A percentile compares a stretch with the other conserved stretches of the same genome.
These are phyloP conservation scores for Crepidotus variabilis DNA, from an alignment of 768 basidiomycete genomes.

Conservation along the genomic window DNA sequence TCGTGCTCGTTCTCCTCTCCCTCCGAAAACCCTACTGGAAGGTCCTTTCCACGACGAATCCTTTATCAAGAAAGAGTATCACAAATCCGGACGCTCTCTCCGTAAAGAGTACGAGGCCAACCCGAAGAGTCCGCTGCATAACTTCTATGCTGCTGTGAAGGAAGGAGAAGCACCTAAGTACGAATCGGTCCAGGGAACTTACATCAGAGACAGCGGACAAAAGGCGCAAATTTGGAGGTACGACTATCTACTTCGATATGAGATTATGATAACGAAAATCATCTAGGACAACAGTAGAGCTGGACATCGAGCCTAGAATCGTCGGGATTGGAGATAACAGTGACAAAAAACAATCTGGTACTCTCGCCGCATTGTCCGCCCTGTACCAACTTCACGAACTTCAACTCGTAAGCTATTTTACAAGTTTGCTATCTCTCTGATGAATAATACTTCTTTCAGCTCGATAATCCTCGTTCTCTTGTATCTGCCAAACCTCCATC, in stretches of 20 bases:
- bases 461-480: conserved; percentile 33
- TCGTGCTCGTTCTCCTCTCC: neutral
- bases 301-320: conserved; percentile 37
- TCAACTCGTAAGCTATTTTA: conserved; percentile 53
- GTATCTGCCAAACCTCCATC: conserved; percentile 21
- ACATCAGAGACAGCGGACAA: conserved; percentile 18
- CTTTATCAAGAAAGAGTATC: conserved; percentile 28
- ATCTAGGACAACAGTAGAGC: conserved; percentile 35
- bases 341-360: conserved; percentile 62
- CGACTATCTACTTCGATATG: conserved; percentile 9
- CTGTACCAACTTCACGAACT: conserved; percentile 63
- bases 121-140: conserved; percentile 39
- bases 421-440: neutral
- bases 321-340: conserved; percentile 60
- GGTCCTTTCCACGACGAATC: conserved; percentile 31
- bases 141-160: conserved; percentile 27
- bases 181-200: conserved; percentile 24
- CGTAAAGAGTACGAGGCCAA: conserved; percentile 27
- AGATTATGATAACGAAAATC: neutral
- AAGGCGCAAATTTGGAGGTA: conserved; percentile 42
- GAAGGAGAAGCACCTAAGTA: conserved; percentile 28
- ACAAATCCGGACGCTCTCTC: conserved; percentile 26
- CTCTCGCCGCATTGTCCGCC: conserved; percentile 73
- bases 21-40: conserved; percentile 18
- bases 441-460: conserved; percentile 19